phyloP scores from a whole-genome alignment of 352 stramenopile species.

The Halophytophthora batemanensis region DNA sequence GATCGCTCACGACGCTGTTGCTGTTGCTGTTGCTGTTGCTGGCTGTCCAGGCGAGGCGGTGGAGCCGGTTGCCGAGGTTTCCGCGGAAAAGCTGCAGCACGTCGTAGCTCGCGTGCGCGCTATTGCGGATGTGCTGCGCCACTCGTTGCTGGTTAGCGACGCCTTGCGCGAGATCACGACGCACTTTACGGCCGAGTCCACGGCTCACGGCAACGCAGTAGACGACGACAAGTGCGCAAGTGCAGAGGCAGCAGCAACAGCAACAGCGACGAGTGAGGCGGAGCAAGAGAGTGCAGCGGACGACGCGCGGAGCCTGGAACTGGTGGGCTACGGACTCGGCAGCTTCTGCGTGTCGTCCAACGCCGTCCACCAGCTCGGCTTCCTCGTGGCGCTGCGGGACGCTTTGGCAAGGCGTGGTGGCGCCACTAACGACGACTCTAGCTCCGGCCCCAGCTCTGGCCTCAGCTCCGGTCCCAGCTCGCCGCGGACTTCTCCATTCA shows the following conservation, averaged over 20 bases:
- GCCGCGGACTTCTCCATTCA: not conserved
- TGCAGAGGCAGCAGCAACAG: slow-evolving; percentile 1
- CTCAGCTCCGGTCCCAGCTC: not conserved
- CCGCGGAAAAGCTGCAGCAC: slow-evolving; percentile 29
- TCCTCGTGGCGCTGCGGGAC: slow-evolving; percentile 42
- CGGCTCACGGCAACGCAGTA: too few species aligned
- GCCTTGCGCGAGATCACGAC: slow-evolving; percentile 19
- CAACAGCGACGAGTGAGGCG: too few species aligned
- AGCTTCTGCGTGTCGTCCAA: slow-evolving; percentile 76
- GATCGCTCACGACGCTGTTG: too few species aligned
- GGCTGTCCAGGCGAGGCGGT: not conserved
- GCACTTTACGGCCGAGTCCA: slow-evolving; percentile 20
- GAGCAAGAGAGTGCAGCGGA: slow-evolving; percentile 1
- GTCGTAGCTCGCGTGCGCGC: slow-evolving; percentile 37
- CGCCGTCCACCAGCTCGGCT: slow-evolving; percentile 73
- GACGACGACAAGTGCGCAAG: not conserved
- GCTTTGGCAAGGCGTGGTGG: slow-evolving; percentile 8
- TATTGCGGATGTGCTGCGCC: slow-evolving; percentile 31
- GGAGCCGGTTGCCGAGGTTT: slow-evolving; percentile 25
- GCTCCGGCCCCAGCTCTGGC: not conserved
- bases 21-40: too few species aligned
- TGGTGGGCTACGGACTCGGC: slow-evolving; percentile 72
- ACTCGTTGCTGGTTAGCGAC: slow-evolving; percentile 26
- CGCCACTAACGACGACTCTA: too few species aligned
- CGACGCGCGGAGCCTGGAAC: slow-evolving; percentile 10